Percentiles rank a stretch among this genome's conserved stretches.
phyloP scores from a whole-genome alignment of 257 asterid genomes.

The Solanum chaucha region DNA sequence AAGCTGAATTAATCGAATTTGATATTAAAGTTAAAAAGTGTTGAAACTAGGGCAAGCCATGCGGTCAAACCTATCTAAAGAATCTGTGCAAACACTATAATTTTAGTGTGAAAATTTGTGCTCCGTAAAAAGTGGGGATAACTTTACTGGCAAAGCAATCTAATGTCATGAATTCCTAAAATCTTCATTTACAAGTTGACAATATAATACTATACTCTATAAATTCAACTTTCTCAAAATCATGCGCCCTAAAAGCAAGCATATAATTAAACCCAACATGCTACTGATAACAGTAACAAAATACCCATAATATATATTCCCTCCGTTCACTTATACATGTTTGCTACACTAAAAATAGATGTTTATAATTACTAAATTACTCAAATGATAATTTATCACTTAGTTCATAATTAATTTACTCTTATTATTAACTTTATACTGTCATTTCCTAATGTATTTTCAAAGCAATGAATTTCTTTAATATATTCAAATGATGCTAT shows the following conservation, averaged over 20 bases:
- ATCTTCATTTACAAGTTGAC: not conserved
- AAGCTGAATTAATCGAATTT: not conserved
- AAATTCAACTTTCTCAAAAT: not conserved
- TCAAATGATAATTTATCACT: not conserved
- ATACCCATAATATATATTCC: not conserved
- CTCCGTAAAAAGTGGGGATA: slow-evolving; percentile 4
- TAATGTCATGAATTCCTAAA: not conserved
- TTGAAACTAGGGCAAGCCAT: not conserved
- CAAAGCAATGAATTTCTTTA: not conserved
- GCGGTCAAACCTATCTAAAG: not conserved
- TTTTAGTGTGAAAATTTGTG: not conserved
- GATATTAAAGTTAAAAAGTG: not conserved
- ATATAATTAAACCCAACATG: not conserved
- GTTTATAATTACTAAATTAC: too few species aligned
- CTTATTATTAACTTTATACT: not conserved
- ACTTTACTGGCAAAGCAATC: not conserved
- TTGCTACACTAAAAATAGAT: not conserved
- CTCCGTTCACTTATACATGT: not conserved
- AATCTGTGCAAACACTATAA: not conserved
- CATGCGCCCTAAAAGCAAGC: not conserved
- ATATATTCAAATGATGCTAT: not conserved
- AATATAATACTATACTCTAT: not conserved
- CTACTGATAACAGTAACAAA: not conserved
- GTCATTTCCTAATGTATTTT: not conserved
- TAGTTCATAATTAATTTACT: not conserved